Base-by-base conservation (phyloP, 805 yeast species). In the Kregervanrija delftensis region DNA sequence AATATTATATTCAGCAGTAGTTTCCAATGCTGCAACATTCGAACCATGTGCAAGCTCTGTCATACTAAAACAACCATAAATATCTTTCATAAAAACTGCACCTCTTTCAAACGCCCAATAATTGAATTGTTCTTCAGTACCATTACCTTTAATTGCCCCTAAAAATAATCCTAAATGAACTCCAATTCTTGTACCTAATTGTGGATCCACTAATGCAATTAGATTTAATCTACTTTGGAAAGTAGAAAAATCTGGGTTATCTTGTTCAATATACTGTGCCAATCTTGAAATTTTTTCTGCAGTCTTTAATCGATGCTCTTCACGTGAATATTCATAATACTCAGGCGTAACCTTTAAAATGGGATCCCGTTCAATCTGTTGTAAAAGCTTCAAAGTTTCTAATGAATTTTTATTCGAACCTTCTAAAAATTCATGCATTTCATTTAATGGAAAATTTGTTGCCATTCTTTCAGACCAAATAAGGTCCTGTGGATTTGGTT, bases 31-130 rank as follows among this genome's bases (percentile, higher is more conserved):
- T 4, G 96, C 96, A 38, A 90, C 96, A 63, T 90, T 90, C 11
- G 96, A 86, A 28, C 96, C 96, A 61, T 88, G 96, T 8, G 87
- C 95, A 55, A 88, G 63, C 67, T 88, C 96, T 12, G 96, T 89
- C 96, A 88, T 88, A 39, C 84, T 88, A 66, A 88, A 88, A 65
- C 96, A 89, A 28, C 96, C 96, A 57, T 81, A 84, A 40, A 83
- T 71, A 48, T 77, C 84, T 57, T 73, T 79, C 35, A 82, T 59
- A 49, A 66, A 67, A 1, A 71, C 60, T 10, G 88, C 79, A 52
- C 86, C 89, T 56, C 84, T 73, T 54, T 76, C 79, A 47, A 71
- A 67, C 43, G 88, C 74, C 97, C 97, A 90, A 67, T 82, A 91
- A 37, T 79, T 69, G 55, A 83, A 75, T 70, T 90, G 98, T 46